Evolutionary conservation across 179 eudicot genomes (phyloP), one percentile per base, ranked within the genome.

Genomic region (Drosera spatulata): DNA sequence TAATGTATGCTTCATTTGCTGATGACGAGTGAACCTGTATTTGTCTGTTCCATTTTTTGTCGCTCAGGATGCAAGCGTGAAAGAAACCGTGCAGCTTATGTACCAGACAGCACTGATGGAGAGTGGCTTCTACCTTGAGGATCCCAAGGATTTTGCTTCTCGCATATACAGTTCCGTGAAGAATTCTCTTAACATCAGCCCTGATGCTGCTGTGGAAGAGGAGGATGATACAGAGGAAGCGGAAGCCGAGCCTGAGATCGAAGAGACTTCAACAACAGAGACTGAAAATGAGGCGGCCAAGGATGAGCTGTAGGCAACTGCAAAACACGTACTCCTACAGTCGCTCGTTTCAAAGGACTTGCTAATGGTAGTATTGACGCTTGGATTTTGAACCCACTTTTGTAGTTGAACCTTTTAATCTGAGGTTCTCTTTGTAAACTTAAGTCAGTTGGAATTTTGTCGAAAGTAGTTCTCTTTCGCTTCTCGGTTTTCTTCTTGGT

Each of bases 131-230:
- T 41, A 73, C 62, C 70, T 77, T 1, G 81, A 77, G 11, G 86
- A 86, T 61, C 86, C 95, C 12, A 83, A 91, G 77, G 91, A 88
- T 55, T 91, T 91, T 61, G 95, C 98, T 22, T 76, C 91, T 9
- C 71, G 83, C 0, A 85, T 91, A 60, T 84, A 88, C 56, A 76
- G 76, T 56, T 86, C 95, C 0, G 96, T 91, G 56, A 88, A 85
- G 72, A 60, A 71, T 13, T 78, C 89, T 62, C 83, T 91, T 51
- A 79, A 75, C 58, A 76, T 91, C 60, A 91, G 82, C 65, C 87
- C 86, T 1, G 88, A 91, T 69, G 83, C 75, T 2, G 57, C 81
- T 4, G 89, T 86, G 38, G 98, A 91, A 65, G 97, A 91, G 71
- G 97, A 91, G 65, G 97, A 85, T 3, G 94, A 83, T 10, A 68